Conservation (phyloP, 2,329 filamentous ascomycete genomes). For the Rachicladosporium sp. region DNA sequence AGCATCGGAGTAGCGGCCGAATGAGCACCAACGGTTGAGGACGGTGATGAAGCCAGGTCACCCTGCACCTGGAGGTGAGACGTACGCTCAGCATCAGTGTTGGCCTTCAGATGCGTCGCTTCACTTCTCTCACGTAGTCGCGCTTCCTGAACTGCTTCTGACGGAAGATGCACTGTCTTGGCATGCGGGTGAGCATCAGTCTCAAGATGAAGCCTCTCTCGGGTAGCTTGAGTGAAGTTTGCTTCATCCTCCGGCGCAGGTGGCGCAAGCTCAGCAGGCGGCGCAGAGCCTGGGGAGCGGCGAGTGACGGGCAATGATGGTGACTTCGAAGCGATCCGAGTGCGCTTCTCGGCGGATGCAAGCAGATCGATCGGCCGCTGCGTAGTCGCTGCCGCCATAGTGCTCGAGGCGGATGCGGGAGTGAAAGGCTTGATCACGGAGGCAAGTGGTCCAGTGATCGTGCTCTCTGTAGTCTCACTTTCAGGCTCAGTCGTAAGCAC, state of each 20-base stretch:
- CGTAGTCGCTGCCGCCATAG: too few relatives aligned
- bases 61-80: slow-evolving; percentile 15
- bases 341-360: too few relatives aligned
- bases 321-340: too few relatives aligned
- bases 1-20: slow-evolving; percentile 61
- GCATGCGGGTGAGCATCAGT: slow-evolving; percentile 14
- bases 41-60: slow-evolving; percentile 36
- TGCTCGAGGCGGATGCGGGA: too few relatives aligned
- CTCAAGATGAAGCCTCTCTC: slow-evolving; percentile 14
- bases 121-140: slow-evolving; percentile 29
- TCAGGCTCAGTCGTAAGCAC: too few relatives aligned
- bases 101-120: slow-evolving; percentile 25
- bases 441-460: too few relatives aligned
- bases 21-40: slow-evolving; percentile 55
- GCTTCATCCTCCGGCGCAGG: slow-evolving; percentile 18
- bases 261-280: slow-evolving; percentile 12
- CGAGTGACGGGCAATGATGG: too few relatives aligned
- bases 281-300: background rate
- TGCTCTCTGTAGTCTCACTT: too few relatives aligned
- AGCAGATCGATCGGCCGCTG: too few relatives aligned
- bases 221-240: slow-evolving; percentile 12
- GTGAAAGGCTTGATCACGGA: too few relatives aligned
- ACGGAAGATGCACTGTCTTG: slow-evolving; percentile 36
- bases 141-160: slow-evolving; percentile 39
- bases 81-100: slow-evolving; percentile 26